Base-by-base conservation (phyloP, 2,329 filamentous ascomycete genomes). In the Penicillium sclerotigenum region DNA sequence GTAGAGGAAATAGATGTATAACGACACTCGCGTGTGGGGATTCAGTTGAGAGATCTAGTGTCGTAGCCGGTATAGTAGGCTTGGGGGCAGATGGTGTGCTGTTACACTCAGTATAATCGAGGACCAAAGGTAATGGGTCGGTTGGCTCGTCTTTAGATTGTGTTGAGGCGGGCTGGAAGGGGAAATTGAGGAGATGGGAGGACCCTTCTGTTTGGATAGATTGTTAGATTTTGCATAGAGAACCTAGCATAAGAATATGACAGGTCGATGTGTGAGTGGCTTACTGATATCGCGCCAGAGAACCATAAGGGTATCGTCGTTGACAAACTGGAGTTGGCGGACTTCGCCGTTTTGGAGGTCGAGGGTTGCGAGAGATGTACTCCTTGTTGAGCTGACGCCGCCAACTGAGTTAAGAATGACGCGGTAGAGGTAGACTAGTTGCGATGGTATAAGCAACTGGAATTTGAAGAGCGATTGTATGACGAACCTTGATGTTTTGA, bases 291-390 rank as follows among this genome's bases (percentile, higher is more conserved):
- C 66, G 41, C 69, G 66, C 72, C 81, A 82, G 2, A 91, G 79
- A 1, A 89, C 62, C 51, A 91, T 77, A 1, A 91, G 69, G 0
- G 75, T 79, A 13, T 79, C 72, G 53, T 88, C 83, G 63, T 87
- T 80, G 41, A 89, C 79, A 65, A 91, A 90, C 66, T 87, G 86
- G 14, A 88, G 71, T 67, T 91, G 87, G 20, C 84, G 70, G 16
- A 77, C 69, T 26, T 69, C 66, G 16, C 75, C 75, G 11, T 65
- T 56, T 40, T 67, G 58, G 8, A 77, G 59, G 45, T 65, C 60
- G n/a, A 76, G 41, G 1, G 64, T 66, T n/a, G 73, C 70, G 10
- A 71, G 47, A 6, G 62, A 64, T 14, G 65, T 68, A 18, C 52
- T 62, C 46, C 71, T 68, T 3, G 74, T 74, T 14, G 75, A 75